Conservation (phyloP, 1,284 basidiomycete species). For the Cryptococcus sp. region DNA sequence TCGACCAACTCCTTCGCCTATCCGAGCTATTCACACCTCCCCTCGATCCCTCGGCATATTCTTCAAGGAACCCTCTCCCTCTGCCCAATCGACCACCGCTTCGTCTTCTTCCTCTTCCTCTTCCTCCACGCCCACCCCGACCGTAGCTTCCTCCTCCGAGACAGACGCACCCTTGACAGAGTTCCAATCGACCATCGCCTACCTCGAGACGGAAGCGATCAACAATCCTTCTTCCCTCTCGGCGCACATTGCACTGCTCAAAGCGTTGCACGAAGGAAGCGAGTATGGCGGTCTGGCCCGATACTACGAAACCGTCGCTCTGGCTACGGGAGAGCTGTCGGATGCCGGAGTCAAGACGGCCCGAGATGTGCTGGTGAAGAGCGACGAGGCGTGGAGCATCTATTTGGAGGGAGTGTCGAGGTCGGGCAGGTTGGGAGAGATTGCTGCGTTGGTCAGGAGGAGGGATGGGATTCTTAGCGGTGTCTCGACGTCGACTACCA, state of each 20-base stretch:
- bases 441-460: conserved; percentile 22
- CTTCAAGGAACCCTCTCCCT: conserved; percentile 4
- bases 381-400: conserved; percentile 30
- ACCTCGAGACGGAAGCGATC: conserved; percentile 34
- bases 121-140: background rate
- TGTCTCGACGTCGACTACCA: conserved; percentile 15
- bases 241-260: conserved; percentile 32
- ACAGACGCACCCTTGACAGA: conserved; percentile 23
- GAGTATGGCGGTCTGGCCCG: conserved; percentile 28
- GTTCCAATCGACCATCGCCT: conserved; percentile 38
- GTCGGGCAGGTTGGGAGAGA: conserved; percentile 28
- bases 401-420: conserved; percentile 30
- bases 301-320: conserved; percentile 40
- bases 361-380: conserved; percentile 20
- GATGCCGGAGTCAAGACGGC: conserved; percentile 11
- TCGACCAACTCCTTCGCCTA: background rate
- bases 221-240: conserved; percentile 16
- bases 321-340: conserved; percentile 1
- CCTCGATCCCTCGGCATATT: conserved; percentile 9
- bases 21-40: conserved; percentile 1
- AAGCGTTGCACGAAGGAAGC: conserved; percentile 28
- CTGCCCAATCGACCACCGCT: conserved; percentile 2
- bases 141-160: conserved; percentile 4
- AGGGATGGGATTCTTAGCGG: conserved; percentile 21
- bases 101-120: conserved; percentile 3